Evolutionary conservation across 345 rosid genomes (phyloP), one percentile per base, ranked within the genome.

Genomic region (Eutrema heterophyllum): DNA sequence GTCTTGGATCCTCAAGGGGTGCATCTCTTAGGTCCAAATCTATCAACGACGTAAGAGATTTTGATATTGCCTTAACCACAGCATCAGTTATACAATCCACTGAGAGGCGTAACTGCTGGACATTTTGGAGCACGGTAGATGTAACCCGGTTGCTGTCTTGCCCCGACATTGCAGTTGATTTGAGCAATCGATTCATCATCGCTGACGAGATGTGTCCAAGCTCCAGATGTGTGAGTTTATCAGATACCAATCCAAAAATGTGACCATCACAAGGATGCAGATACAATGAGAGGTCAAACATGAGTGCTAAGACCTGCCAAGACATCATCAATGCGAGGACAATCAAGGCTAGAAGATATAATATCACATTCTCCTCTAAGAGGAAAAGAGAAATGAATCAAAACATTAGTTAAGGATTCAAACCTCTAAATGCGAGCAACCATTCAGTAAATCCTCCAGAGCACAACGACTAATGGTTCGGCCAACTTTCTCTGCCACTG

Each of bases 1-100:
- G 56, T 27, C 85, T 80, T 21, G 91, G 97, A 77, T 91, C 91
- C 56, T 82, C 85, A 44, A 86, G 72, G 1, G 95, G 98, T 0
- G 93, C 87, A 78, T 94, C 98, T 67, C 86, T 91, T 70, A 94
- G 88, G 78, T 94, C 98, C 83, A 94, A 78, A 79, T 94, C 86
- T 67, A 91, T 86, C 67, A 94, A 71, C 7, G 86, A 86, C 4
- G 43, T 3, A 0, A 94, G 95, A 64, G 87, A 89, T 33, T 67
- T 83, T 3, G 96, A 94, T 75, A 94, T 87, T 33, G 90, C 83
- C 65, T 86, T 74, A 24, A 91, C 86, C 83, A 94, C 78, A 32
- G 86, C 74, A 68, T 91, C 96, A 7, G 90, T 86, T 46, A 94
- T 89, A 56, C 79, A 91, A 81, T 89, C 98, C 14, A 94, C 91